These are phyloP conservation scores for Meyerozyma athensensis DNA, from an alignment of 1,139 yeast species.

Conservation along the genomic window DNA sequence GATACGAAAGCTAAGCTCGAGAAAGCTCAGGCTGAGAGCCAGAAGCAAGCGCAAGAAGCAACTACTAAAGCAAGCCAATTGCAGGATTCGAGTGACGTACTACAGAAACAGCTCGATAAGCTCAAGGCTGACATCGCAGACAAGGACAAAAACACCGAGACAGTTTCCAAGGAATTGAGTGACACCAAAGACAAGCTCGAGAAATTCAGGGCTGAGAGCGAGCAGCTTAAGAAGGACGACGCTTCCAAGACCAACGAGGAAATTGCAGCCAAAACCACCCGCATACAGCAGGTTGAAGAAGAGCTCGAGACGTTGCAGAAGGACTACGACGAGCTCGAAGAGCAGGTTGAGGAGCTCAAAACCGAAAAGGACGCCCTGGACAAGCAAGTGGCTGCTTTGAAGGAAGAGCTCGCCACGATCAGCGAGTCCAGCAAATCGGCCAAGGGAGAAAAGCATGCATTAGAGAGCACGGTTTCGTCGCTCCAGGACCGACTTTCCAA, in stretches of 20 bases:
- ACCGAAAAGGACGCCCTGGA: constrained; percentile 9
- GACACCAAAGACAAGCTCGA: constrained; percentile 4
- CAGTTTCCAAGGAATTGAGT: constrained; percentile 3
- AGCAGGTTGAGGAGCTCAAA: constrained; percentile 6
- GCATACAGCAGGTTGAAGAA: no score
- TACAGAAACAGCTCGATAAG: neutral
- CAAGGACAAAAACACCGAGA: constrained; percentile 12
- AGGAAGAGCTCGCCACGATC: constrained; percentile 11
- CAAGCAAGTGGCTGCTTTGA: constrained; percentile 5
- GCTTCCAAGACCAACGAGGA: no score
- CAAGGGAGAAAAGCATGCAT: neutral
- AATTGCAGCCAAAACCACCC: no score
- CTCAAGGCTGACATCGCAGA: constrained; percentile 13
- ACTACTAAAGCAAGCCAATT: constrained; percentile 3
- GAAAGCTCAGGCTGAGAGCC: constrained; percentile 4
- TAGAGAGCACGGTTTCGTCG: constrained; percentile 2
- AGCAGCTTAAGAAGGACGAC: constrained; percentile 10
- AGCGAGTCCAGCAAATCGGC: neutral
- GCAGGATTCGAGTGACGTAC: constrained; percentile 4
- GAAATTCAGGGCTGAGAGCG: constrained; percentile 4
- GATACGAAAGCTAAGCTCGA: constrained; percentile 5
- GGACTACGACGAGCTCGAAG: constrained; percentile 4
- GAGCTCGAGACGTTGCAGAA: neutral
- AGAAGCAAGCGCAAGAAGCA: constrained; percentile 10
- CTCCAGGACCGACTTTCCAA: neutral